phyloP scores from a whole-genome alignment of 768 basidiomycete genomes.

The Leccinum broughii region DNA sequence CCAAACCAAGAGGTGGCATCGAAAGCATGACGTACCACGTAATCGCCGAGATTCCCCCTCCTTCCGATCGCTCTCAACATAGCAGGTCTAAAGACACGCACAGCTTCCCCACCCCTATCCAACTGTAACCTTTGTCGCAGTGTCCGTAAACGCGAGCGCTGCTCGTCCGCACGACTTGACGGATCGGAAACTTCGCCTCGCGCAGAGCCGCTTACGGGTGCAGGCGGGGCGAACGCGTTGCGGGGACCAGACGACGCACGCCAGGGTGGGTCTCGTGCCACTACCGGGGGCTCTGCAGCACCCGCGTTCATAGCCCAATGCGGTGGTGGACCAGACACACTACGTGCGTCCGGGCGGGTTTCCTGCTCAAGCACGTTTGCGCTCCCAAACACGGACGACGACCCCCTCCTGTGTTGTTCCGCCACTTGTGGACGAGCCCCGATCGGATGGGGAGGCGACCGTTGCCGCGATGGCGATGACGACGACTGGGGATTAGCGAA shows the following conservation, averaged over 20 bases:
- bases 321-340: not conserved
- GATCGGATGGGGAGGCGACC: conserved; percentile 26
- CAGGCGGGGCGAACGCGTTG: conserved; percentile 3
- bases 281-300: conserved; percentile 3
- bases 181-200: conserved; percentile 8
- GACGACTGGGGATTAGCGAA: conserved; percentile 20
- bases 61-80: conserved; percentile 26
- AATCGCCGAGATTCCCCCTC: conserved; percentile 41
- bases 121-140: conserved; percentile 32
- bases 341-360: conserved; percentile 8
- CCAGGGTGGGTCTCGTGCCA: conserved; percentile 24
- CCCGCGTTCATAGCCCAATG: conserved; percentile 13
- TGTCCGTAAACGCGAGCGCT: conserved; percentile 25
- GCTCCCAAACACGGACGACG: conserved; percentile 9
- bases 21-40: conserved; percentile 46
- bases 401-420: conserved; percentile 16
- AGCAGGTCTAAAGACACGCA: conserved; percentile 24
- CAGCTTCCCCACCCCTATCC: conserved; percentile 23
- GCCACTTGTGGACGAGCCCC: conserved; percentile 26
- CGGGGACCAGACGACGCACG: conserved; percentile 23
- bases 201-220: not conserved
- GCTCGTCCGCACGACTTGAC: conserved; percentile 8
- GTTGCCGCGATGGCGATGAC: conserved; percentile 17
- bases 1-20: not conserved
- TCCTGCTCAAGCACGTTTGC: conserved; percentile 13